These are phyloP conservation scores for Hymenoscyphus occultus DNA, from an alignment of 2,329 filamentous ascomycete species.

Conservation along the genomic window DNA sequence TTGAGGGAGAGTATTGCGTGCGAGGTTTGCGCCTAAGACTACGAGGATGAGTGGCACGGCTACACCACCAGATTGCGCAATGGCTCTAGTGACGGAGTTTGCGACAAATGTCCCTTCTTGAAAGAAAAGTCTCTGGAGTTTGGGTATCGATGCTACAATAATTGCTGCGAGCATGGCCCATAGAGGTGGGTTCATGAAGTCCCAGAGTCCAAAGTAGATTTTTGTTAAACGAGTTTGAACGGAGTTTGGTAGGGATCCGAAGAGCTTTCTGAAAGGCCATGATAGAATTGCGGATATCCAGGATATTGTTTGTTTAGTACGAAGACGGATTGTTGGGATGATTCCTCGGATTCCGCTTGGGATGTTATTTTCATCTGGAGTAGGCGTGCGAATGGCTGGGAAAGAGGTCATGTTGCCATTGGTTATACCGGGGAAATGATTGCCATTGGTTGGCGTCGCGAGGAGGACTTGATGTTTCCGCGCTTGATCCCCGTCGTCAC, in stretches of 20 bases:
- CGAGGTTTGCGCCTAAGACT: constrained; percentile 90
- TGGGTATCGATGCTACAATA: constrained; percentile 81
- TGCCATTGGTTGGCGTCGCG: constrained; percentile 28
- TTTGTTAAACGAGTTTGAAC: constrained; percentile 49
- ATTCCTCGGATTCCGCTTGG: constrained; percentile 44
- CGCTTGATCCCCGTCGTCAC: constrained; percentile 42
- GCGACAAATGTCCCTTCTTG: constrained; percentile 82
- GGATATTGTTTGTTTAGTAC: constrained; percentile 29
- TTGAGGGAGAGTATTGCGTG: constrained; percentile 76
- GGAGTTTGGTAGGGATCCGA: constrained; percentile 49
- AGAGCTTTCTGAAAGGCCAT: constrained; percentile 34
- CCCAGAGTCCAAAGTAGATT: constrained; percentile 66
- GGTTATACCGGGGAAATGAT: constrained; percentile 20
- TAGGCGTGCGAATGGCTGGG: constrained; percentile 47
- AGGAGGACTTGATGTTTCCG: constrained; percentile 31
- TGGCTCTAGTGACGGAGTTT: constrained; percentile 87
- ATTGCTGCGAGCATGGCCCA: constrained; percentile 97
- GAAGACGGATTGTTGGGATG: constrained; percentile 39
- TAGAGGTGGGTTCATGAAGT: constrained; percentile 96
- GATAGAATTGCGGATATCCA: constrained; percentile 20
- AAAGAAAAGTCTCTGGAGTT: constrained; percentile 83
- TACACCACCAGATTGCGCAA: constrained; percentile 81
- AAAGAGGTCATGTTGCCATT: constrained; percentile 61
- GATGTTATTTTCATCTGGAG: constrained; percentile 34
- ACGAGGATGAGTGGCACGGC: constrained; percentile 94